Percentiles rank a stretch among this genome's conserved stretches.
These are phyloP conservation scores for Isatis tinctoria DNA, from an alignment of 345 rosid species.

Conservation along the genomic window DNA sequence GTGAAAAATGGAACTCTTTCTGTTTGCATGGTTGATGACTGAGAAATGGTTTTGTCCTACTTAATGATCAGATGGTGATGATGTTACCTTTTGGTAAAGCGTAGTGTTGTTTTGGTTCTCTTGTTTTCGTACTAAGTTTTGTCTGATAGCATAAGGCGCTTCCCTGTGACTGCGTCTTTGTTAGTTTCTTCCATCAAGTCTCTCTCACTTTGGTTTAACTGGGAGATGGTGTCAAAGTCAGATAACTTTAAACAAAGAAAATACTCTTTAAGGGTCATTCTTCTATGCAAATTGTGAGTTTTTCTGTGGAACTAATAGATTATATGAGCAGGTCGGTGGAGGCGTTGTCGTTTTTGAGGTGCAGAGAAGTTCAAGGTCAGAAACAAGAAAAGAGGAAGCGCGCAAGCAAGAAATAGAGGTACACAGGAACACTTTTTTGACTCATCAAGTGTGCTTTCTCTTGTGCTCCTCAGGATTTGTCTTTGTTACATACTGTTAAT, in stretches of 20 bases:
- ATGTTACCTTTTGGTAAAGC: not conserved
- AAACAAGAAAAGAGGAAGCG: conserved; percentile 75
- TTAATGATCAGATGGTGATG: not conserved
- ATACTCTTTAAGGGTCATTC: not conserved
- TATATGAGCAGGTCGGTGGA: conserved; percentile 65
- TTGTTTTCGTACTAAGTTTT: not conserved
- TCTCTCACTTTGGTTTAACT: not conserved
- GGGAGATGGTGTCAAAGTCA: conserved; percentile 1
- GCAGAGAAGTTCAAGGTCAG: conserved; percentile 87
- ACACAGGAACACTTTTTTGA: not conserved
- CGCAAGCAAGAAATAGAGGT: conserved; percentile 79
- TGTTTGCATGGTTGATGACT: too few relatives aligned
- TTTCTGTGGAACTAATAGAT: conserved; percentile 6
- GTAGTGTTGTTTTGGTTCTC: not conserved
- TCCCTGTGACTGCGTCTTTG: not conserved
- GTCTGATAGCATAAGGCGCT: not conserved
- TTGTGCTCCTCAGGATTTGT: not conserved
- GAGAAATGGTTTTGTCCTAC: not conserved
- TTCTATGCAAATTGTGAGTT: not conserved
- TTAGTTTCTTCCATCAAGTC: not conserved
- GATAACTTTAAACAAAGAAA: not conserved
- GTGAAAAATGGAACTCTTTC: not conserved
- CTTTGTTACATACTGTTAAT: not conserved
- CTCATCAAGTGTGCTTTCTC: not conserved
- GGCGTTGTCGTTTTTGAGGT: conserved; percentile 77